Percentiles rank a stretch among this genome's conserved stretches.
Evolutionary conservation across 306 rosid genomes (phyloP).

Genomic region (Betula pendula): DNA sequence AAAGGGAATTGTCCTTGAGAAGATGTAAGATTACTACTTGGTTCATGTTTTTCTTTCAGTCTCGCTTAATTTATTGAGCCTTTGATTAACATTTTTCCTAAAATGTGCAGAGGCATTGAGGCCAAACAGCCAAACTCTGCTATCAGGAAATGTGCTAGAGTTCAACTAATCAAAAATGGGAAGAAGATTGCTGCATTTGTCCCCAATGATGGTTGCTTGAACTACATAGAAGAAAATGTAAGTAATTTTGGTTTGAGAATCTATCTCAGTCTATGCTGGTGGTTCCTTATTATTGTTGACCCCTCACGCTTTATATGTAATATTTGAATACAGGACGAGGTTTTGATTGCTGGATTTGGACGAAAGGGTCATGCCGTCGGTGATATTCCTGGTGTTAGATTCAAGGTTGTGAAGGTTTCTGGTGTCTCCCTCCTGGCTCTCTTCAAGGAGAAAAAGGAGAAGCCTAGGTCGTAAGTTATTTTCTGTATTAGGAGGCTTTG

Average conservation of each 20-base stretch:
- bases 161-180: slow-evolving; percentile 77
- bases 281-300: neutral
- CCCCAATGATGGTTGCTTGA: slow-evolving; percentile 81
- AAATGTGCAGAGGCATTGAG: slow-evolving; percentile 64
- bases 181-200: slow-evolving; percentile 90
- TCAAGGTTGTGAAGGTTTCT: slow-evolving; percentile 74
- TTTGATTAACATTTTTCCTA: neutral
- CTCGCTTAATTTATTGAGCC: neutral
- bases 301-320: neutral
- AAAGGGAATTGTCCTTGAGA: slow-evolving; percentile 80
- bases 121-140: slow-evolving; percentile 95
- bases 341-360: slow-evolving; percentile 81
- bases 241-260: slow-evolving; percentile 1
- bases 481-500: slow-evolving; percentile 8
- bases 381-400: slow-evolving; percentile 90
- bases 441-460: slow-evolving; percentile 86
- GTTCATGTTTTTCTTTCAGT: neutral
- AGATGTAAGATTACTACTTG: slow-evolving; percentile 50
- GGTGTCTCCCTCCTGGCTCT: slow-evolving; percentile 78
- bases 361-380: slow-evolving; percentile 82
- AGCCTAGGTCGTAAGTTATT: slow-evolving; percentile 58
- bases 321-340: slow-evolving; percentile 62
- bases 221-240: slow-evolving; percentile 78
- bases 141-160: slow-evolving; percentile 85
- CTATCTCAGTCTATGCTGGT: neutral